A percentile compares a stretch with the other conserved stretches of the same genome.
These are phyloP conservation scores for Helotiales sp. DNA, from an alignment of 2,329 filamentous ascomycete species.

Conservation along the genomic window DNA sequence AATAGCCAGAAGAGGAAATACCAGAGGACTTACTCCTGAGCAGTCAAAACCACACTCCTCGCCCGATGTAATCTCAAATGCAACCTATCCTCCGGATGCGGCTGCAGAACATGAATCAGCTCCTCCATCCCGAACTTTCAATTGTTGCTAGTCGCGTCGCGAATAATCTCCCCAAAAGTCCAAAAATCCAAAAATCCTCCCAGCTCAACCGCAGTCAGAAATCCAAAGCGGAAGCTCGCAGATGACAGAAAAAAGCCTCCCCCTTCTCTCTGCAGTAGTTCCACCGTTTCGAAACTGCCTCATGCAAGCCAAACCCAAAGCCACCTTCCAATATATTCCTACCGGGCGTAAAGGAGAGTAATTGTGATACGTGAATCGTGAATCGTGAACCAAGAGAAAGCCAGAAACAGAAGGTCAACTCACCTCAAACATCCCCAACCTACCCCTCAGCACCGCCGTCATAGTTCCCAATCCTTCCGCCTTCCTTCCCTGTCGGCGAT, in stretches of 20 bases:
- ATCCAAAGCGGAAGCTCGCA: too few species aligned
- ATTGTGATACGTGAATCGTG: too few species aligned
- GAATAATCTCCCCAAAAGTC: too few species aligned
- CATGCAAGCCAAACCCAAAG: neutral
- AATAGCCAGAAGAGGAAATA: slow-evolving; percentile 1
- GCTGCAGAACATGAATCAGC: slow-evolving; percentile 41
- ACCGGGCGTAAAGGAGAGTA: too few species aligned
- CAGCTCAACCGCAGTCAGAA: too few species aligned
- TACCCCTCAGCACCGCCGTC: neutral
- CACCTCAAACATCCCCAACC: slow-evolving; percentile 1
- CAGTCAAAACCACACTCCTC: slow-evolving; percentile 77
- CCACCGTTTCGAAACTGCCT: neutral
- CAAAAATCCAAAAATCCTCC: too few species aligned
- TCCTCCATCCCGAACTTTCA: too few species aligned
- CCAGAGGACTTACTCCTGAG: slow-evolving; percentile 59
- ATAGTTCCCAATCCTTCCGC: neutral
- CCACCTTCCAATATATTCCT: too few species aligned
- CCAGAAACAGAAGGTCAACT: neutral
- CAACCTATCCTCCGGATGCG: slow-evolving; percentile 71
- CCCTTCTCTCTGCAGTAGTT: neutral
- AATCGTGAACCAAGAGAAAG: neutral
- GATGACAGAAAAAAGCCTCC: too few species aligned
- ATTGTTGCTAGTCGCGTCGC: too few species aligned
- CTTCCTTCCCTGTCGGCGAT: neutral
- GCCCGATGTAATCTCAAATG: slow-evolving; percentile 81